Evolutionary conservation across 192 early-diverging fungal species (phyloP).

Genomic region (Backusella sp.): DNA sequence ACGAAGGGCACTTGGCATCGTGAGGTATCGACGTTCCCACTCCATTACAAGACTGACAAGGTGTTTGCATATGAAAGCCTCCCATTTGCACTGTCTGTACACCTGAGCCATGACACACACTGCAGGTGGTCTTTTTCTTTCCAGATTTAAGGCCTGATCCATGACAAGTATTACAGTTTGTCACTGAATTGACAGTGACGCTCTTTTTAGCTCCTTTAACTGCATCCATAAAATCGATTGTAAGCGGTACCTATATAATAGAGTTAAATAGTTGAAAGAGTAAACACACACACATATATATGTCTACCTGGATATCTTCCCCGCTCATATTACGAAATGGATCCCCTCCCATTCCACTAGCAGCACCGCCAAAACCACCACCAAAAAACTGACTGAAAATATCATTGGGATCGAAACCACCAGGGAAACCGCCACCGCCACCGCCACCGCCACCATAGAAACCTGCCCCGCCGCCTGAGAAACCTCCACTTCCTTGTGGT

Average conservation of each 20-base stretch:
- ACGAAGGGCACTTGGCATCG: slow-evolving; percentile 71
- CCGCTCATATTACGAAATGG: slow-evolving; percentile 42
- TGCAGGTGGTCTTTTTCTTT: slow-evolving; percentile 66
- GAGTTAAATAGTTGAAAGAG: too few species aligned
- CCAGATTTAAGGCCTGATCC: slow-evolving; percentile 83
- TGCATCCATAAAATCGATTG: slow-evolving; percentile 89
- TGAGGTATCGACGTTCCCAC: slow-evolving; percentile 68
- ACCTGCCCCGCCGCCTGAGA: slow-evolving; percentile 51
- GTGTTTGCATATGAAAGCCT: slow-evolving; percentile 88
- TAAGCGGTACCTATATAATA: slow-evolving; percentile 42
- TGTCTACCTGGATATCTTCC: slow-evolving; percentile 55
- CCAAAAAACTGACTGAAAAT: slow-evolving; percentile 34
- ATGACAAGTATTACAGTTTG: slow-evolving; percentile 74
- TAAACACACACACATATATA: not conserved
- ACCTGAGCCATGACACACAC: slow-evolving; percentile 81
- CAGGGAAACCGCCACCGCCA: slow-evolving; percentile 40
- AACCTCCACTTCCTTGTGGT: slow-evolving; percentile 19
- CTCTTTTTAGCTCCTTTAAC: slow-evolving; percentile 71
- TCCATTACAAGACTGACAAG: slow-evolving; percentile 84
- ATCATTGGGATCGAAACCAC: slow-evolving; percentile 53
- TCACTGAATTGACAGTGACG: slow-evolving; percentile 66
- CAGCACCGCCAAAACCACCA: slow-evolving; percentile 35
- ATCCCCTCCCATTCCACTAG: slow-evolving; percentile 17
- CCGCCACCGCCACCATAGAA: slow-evolving; percentile 10
- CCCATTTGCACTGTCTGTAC: slow-evolving; percentile 77